Evolutionary conservation across 2,329 filamentous ascomycete genomes (phyloP).

Genomic region (Cordyceps farinosa): DNA sequence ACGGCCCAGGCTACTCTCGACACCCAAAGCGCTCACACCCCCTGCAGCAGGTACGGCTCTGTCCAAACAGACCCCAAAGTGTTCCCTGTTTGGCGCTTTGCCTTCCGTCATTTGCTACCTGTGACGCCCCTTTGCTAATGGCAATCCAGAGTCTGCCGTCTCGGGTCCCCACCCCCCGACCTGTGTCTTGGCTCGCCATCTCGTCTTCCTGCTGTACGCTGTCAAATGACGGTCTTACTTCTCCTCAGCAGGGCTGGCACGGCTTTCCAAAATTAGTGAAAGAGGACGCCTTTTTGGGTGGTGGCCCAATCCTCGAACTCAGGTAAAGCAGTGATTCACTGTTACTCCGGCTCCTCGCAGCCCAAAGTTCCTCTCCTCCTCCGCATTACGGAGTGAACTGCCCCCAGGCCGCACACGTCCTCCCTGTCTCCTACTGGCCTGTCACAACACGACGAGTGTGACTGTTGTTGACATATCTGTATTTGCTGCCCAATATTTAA

Average conservation of each 20-base stretch:
- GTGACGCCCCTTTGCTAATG: slow-evolving; percentile 13
- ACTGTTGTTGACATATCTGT: slow-evolving; percentile 15
- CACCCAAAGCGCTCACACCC: slow-evolving; percentile 13
- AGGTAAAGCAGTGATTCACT: slow-evolving; percentile 7
- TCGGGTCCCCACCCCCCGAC: slow-evolving; percentile 12
- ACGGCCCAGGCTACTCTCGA: slow-evolving; percentile 12
- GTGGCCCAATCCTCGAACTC: slow-evolving; percentile 16
- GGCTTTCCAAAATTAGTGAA: slow-evolving; percentile 7
- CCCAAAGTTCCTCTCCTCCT: slow-evolving; percentile 14
- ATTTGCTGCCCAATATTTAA: slow-evolving; percentile 18
- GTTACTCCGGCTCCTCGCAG: slow-evolving; percentile 14
- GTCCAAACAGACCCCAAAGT: slow-evolving; percentile 15
- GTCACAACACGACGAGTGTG: slow-evolving; percentile 14
- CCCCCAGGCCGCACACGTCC: slow-evolving; percentile 15
- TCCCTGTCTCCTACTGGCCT: slow-evolving; percentile 15
- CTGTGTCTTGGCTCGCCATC: slow-evolving; percentile 6
- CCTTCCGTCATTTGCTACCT: slow-evolving; percentile 16
- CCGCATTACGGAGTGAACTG: slow-evolving; percentile 15
- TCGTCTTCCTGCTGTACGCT: slow-evolving; percentile 8
- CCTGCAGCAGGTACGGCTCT: slow-evolving; percentile 13
- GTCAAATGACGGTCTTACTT: slow-evolving; percentile 15
- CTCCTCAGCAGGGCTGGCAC: slow-evolving; percentile 10
- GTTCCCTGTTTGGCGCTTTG: slow-evolving; percentile 12
- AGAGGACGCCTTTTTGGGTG: slow-evolving; percentile 1
- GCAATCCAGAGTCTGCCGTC: slow-evolving; percentile 10